These are phyloP conservation scores for Paraurostyla sp. DNA, from an alignment of 73 alveolate species.

Conservation along the genomic window DNA sequence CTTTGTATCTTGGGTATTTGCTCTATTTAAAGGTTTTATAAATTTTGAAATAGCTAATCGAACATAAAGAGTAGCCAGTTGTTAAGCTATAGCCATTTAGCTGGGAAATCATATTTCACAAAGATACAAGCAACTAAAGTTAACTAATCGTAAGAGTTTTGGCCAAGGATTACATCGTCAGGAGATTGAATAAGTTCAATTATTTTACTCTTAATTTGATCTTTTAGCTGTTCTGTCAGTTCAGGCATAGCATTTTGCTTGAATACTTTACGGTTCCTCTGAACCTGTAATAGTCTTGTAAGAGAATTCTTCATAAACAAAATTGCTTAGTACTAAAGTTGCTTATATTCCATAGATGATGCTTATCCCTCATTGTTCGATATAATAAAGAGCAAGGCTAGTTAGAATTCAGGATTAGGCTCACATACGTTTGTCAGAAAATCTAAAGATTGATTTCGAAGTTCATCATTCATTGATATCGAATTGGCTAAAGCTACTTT, in stretches of 20 bases:
- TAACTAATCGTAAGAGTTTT: constrained; percentile 50
- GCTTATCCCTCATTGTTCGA: constrained; percentile 17
- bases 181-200: constrained; percentile 40
- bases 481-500: constrained; percentile 51
- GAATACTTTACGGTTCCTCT: constrained; percentile 38
- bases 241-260: background rate
- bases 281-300: constrained; percentile 20
- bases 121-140: constrained; percentile 56
- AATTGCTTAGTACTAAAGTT: constrained; percentile 60
- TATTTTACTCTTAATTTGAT: constrained; percentile 31
- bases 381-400: constrained; percentile 29
- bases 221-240: constrained; percentile 45
- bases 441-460: constrained; percentile 37
- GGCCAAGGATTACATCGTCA: background rate
- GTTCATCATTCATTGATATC: background rate
- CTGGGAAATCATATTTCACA: constrained; percentile 67
- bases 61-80: constrained; percentile 32
- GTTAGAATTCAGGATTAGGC: constrained; percentile 40
- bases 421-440: constrained; percentile 32
- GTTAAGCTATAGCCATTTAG: constrained; percentile 62
- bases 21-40: constrained; percentile 18
- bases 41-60: background rate
- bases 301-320: constrained; percentile 66
- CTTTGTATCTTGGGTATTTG: constrained; percentile 20
- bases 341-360: constrained; percentile 1